Conservation (phyloP, 495 filamentous ascomycete species). For the Penicillium steckii region DNA sequence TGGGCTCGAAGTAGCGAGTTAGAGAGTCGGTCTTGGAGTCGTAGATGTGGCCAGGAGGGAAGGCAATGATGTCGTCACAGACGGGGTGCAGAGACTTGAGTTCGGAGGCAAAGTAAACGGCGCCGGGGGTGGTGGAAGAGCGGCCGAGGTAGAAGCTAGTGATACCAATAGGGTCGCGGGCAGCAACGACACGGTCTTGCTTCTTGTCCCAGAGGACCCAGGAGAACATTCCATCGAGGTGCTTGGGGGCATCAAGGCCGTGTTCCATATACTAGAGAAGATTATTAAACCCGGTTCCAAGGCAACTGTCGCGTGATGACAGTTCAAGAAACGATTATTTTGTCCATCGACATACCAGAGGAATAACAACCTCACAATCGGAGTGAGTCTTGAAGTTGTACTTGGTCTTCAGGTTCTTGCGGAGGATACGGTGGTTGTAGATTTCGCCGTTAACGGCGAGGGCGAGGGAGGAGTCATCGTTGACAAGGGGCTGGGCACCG, state of each 20-base stretch:
- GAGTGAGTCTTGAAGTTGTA: conserved; percentile 97
- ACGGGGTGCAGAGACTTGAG: conserved; percentile 90
- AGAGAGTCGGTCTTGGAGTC: conserved; percentile 83
- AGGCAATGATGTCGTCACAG: conserved; percentile 90
- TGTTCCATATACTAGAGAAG: conserved; percentile 77
- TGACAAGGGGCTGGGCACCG: conserved; percentile 93
- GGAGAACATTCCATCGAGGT: conserved; percentile 99
- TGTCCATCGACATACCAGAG: conserved; percentile 64
- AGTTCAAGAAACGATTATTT: no score
- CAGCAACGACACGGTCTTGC: conserved; percentile 85
- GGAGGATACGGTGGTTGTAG: conserved; percentile 95
- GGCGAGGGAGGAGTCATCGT: conserved; percentile 80
- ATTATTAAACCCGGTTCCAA: no score
- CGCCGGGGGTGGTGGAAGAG: conserved; percentile 75
- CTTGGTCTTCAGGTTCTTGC: conserved; percentile 74
- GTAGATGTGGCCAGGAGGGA: conserved; percentile 94
- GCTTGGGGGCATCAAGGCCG: conserved; percentile 88
- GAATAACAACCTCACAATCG: conserved; percentile 97
- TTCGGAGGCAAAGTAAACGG: conserved; percentile 95
- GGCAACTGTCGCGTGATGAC: no score
- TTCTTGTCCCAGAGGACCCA: conserved; percentile 96
- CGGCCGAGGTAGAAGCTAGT: conserved; percentile 96
- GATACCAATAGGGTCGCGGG: conserved; percentile 94
- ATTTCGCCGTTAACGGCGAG: conserved; percentile 99
- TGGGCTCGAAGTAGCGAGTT: conserved; percentile 84